phyloP scores from a whole-genome alignment of 2,329 filamentous ascomycete species.

The Trichophyton simii region DNA sequence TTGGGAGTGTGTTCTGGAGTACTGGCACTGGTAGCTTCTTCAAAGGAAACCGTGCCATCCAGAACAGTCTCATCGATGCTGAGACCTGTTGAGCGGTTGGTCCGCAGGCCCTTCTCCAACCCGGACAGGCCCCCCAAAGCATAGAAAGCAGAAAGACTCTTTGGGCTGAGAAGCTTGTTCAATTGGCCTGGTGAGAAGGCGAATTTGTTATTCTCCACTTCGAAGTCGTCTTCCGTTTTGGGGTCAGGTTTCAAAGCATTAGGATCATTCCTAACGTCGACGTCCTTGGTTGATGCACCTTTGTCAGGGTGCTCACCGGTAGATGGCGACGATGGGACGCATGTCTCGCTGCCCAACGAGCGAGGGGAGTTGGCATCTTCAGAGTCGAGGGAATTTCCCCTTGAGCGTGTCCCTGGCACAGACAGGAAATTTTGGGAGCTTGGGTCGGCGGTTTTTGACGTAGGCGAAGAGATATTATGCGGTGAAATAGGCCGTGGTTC shows the following conservation, averaged over 20 bases:
- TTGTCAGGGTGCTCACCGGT: constrained; percentile 29
- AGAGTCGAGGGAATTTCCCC: constrained; percentile 54
- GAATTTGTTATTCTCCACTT: constrained; percentile 55
- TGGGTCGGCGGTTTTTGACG: constrained; percentile 39
- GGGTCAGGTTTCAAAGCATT: constrained; percentile 57
- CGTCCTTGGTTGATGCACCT: constrained; percentile 31
- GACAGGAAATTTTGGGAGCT: constrained; percentile 46
- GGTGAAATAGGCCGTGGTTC: constrained; percentile 47
- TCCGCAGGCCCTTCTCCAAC: constrained; percentile 59
- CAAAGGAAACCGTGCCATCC: constrained; percentile 54
- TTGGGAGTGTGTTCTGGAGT: constrained; percentile 12
- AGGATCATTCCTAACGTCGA: constrained; percentile 44
- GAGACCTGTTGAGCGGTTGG: constrained; percentile 52
- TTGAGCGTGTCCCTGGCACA: constrained; percentile 50
- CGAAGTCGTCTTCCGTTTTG: constrained; percentile 57
- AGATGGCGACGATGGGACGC: constrained; percentile 34
- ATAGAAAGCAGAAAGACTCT: constrained; percentile 61
- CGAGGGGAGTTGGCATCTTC: constrained; percentile 44
- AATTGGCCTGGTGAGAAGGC: constrained; percentile 62
- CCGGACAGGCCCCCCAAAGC: constrained; percentile 61
- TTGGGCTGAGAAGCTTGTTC: constrained; percentile 67
- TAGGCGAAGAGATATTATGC: constrained; percentile 55
- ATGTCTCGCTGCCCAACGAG: constrained; percentile 43
- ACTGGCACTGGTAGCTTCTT: constrained; percentile 40
- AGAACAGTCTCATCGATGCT: constrained; percentile 56